A percentile compares a stretch with the other conserved stretches of the same genome.
Evolutionary conservation across 106 monocot genomes (phyloP).

Genomic region (Acorus calamus): DNA sequence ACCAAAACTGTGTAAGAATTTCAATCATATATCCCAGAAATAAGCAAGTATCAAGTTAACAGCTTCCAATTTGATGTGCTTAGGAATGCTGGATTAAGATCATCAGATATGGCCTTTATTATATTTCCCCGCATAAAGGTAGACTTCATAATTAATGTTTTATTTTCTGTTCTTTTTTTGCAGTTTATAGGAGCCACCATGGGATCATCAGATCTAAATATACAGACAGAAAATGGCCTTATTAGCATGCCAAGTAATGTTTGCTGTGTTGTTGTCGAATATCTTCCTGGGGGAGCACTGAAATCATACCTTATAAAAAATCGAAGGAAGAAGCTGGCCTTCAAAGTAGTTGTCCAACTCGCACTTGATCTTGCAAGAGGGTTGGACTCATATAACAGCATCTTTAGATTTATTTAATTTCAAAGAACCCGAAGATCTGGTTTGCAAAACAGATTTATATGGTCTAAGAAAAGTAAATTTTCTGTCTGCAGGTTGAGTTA

Average conservation of each 20-base stretch:
- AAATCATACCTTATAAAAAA: slow-evolving; percentile 84
- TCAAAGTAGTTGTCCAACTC: slow-evolving; percentile 79
- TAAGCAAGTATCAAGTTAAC: too few relatives aligned
- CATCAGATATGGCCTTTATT: too few relatives aligned
- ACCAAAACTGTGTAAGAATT: too few relatives aligned
- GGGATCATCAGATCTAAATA: slow-evolving; percentile 51
- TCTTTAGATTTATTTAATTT: neutral
- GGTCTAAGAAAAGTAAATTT: neutral
- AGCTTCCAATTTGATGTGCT: too few relatives aligned
- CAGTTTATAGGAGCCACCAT: slow-evolving; percentile 86
- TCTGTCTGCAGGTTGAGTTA: slow-evolving; percentile 41
- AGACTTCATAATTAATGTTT: neutral
- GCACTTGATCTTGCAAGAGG: slow-evolving; percentile 85
- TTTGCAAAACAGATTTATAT: too few relatives aligned
- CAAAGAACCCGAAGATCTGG: too few relatives aligned
- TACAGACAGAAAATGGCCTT: slow-evolving; percentile 72
- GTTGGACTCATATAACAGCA: slow-evolving; percentile 3
- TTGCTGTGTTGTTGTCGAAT: slow-evolving; percentile 89
- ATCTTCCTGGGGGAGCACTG: slow-evolving; percentile 74
- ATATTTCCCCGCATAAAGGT: too few relatives aligned
- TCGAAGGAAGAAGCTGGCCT: slow-evolving; percentile 70
- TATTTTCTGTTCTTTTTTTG: neutral
- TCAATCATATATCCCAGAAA: too few relatives aligned
- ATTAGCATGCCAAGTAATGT: slow-evolving; percentile 63
- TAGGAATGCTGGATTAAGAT: too few relatives aligned